Conservation (phyloP, 2,329 filamentous ascomycete genomes). For the Parascedosporium putredinis region DNA sequence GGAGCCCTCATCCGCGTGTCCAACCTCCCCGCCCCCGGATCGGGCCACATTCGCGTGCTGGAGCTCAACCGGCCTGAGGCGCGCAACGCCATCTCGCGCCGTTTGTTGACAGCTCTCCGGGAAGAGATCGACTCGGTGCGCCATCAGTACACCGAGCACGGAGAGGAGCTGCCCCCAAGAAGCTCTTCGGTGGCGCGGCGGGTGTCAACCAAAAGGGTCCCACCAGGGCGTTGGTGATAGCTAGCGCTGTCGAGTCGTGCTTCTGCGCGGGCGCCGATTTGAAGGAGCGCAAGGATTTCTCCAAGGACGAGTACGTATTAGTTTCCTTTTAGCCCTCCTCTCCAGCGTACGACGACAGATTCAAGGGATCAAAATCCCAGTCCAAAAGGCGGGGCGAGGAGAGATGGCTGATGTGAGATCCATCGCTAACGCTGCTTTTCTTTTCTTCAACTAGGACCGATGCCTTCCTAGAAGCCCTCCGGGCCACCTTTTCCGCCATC, state of each 20-base stretch:
- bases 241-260: conserved; percentile 72
- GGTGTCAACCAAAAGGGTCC: conserved; percentile 36
- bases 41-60: conserved; percentile 78
- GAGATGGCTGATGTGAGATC: too few species aligned
- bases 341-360: neutral
- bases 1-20: conserved; percentile 56
- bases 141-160: conserved; percentile 45
- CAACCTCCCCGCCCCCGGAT: conserved; percentile 65
- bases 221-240: conserved; percentile 73
- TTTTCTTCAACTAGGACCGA: conserved; percentile 68
- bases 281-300: conserved; percentile 75
- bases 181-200: conserved; percentile 34
- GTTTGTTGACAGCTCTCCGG: conserved; percentile 62
- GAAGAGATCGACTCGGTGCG: conserved; percentile 64
- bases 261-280: conserved; percentile 95
- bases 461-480: conserved; percentile 67
- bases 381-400: too few species aligned
- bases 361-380: conserved; percentile 11
- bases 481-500: conserved; percentile 64
- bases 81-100: conserved; percentile 81
- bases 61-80: conserved; percentile 76
- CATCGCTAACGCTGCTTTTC: too few species aligned
- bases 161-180: conserved; percentile 37
- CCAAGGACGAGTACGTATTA: conserved; percentile 58
- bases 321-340: neutral